phyloP scores from a whole-genome alignment of 2,329 filamentous ascomycete species.

The Calonectria pauciramosa region DNA sequence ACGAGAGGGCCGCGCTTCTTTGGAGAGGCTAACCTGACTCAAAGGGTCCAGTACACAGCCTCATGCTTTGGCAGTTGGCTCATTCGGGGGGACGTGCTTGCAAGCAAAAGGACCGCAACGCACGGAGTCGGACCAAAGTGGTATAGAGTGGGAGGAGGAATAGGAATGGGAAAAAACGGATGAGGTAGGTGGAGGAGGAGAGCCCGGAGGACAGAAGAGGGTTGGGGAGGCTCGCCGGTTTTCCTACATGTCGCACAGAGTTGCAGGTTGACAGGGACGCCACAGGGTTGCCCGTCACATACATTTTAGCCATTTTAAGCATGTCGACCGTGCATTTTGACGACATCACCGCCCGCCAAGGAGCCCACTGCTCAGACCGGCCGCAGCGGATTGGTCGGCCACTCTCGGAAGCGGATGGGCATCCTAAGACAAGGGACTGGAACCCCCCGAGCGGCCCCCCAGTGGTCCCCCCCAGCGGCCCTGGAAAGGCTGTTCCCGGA shows the following conservation, averaged over 20 bases:
- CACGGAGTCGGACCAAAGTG: background rate
- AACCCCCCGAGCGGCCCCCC: background rate
- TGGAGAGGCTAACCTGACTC: background rate
- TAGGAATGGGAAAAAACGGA: background rate
- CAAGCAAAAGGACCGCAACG: background rate
- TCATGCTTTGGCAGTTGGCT: background rate
- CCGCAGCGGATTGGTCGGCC: background rate
- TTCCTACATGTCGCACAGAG: background rate
- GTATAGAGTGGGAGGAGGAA: background rate
- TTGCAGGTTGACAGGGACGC: constrained; percentile 4
- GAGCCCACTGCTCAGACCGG: background rate
- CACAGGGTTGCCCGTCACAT: background rate
- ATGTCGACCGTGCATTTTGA: background rate
- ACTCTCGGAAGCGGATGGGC: background rate
- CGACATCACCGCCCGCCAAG: background rate
- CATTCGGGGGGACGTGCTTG: background rate
- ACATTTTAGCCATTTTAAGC: constrained; percentile 5
- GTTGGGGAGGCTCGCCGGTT: background rate
- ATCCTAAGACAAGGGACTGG: background rate
- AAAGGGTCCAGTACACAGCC: background rate
- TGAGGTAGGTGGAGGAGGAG: background rate
- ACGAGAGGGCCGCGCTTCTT: background rate
- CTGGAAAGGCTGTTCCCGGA: background rate
- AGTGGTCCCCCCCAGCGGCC: background rate
- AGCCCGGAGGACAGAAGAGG: background rate